These are phyloP conservation scores for Durotheca rogersii DNA, from an alignment of 495 filamentous ascomycete genomes.

Conservation along the genomic window DNA sequence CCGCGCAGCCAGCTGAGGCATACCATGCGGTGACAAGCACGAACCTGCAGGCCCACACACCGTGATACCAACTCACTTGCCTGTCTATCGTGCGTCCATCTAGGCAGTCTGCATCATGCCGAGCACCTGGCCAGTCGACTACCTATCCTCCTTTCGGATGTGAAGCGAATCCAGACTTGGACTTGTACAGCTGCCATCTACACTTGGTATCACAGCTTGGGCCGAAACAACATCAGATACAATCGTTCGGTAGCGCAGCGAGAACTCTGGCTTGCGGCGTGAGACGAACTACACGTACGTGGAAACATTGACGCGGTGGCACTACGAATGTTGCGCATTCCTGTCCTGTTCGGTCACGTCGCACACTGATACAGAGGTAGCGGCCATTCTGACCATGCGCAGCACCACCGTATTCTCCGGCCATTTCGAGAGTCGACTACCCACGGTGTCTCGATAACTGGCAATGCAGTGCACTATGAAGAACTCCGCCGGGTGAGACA, in stretches of 20 bases:
- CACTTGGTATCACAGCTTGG: background rate
- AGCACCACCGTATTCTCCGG: conserved; percentile 18
- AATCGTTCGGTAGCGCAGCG: conserved; percentile 14
- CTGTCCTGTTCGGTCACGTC: conserved; percentile 16
- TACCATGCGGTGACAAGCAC: too few species aligned
- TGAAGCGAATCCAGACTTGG: conserved; percentile 8
- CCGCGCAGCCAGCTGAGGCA: too few species aligned
- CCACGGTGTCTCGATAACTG: background rate
- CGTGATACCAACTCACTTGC: too few species aligned
- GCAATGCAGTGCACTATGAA: too few species aligned
- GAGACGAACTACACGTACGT: conserved; percentile 8
- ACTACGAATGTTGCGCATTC: conserved; percentile 8
- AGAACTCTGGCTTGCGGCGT: too few species aligned
- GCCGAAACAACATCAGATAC: background rate
- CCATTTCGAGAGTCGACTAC: conserved; percentile 8
- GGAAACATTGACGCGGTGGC: conserved; percentile 15
- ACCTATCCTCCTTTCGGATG: background rate
- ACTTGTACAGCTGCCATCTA: conserved; percentile 1
- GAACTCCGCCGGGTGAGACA: conserved; percentile 14
- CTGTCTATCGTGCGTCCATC: too few species aligned
- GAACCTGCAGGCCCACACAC: too few species aligned
- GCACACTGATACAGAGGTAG: conserved; percentile 13
- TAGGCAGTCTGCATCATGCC: too few species aligned
- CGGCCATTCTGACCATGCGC: conserved; percentile 11
- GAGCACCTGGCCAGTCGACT: too few species aligned